phyloP scores from a whole-genome alignment of 208 protist genomes.

The Polymyxa betae region DNA sequence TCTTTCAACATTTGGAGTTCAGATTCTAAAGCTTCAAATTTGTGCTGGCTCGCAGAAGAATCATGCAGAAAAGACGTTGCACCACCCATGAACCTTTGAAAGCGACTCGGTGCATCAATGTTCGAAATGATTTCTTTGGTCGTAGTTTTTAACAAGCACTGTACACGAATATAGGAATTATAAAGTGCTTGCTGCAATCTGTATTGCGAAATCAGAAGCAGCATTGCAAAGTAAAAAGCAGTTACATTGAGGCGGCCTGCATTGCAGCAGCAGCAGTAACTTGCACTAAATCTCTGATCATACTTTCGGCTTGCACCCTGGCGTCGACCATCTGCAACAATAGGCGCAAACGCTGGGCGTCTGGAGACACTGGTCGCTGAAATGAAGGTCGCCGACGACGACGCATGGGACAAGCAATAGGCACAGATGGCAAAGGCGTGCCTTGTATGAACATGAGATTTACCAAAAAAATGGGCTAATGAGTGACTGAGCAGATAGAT shows the following conservation, averaged over 20 bases:
- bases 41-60: background rate
- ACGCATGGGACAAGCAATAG: too few species aligned
- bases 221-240: background rate
- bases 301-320: background rate
- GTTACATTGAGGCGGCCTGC: background rate
- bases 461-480: too few species aligned
- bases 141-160: background rate
- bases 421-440: background rate
- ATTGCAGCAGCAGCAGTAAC: background rate
- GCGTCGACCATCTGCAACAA: background rate
- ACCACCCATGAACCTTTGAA: background rate
- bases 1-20: slow-evolving; percentile 43
- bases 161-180: background rate
- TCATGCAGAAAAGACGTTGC: background rate
- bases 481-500: too few species aligned
- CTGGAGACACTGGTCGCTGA: too few species aligned
- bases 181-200: background rate
- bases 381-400: too few species aligned
- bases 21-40: background rate
- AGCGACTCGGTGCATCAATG: background rate
- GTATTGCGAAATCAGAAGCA: background rate
- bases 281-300: background rate
- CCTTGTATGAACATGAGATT: background rate
- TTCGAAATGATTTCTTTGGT: background rate
- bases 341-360: background rate